Percentiles rank a stretch among this genome's conserved stretches.
These are phyloP conservation scores for Myriosclerotinia duriaeana DNA, from an alignment of 2,329 filamentous ascomycete species.

Conservation along the genomic window DNA sequence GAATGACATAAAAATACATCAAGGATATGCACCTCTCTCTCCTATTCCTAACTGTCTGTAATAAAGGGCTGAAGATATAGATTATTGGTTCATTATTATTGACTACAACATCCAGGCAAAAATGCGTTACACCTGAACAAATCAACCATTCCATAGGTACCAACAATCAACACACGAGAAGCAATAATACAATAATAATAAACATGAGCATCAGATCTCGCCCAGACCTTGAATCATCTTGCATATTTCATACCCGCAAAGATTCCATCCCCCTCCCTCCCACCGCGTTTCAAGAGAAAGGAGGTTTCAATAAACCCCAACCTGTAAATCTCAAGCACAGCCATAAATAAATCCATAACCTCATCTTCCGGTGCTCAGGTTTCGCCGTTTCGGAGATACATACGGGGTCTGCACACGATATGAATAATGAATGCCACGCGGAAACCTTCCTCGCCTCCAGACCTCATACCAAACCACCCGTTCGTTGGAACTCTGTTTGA, in stretches of 20 bases:
- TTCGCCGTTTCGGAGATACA: conserved; percentile 1
- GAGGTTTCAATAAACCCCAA: background rate
- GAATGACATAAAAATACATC: background rate
- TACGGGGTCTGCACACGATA: too few relatives aligned
- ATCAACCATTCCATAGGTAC: too few relatives aligned
- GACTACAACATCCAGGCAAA: background rate
- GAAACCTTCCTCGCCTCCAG: too few relatives aligned
- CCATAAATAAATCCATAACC: background rate
- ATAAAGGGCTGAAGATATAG: background rate
- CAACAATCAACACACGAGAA: background rate
- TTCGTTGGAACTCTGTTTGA: too few relatives aligned
- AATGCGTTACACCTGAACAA: too few relatives aligned
- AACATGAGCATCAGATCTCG: background rate
- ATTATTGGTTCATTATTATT: background rate
- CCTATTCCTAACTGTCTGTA: background rate
- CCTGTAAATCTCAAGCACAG: background rate
- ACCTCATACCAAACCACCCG: too few relatives aligned
- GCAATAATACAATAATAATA: too few relatives aligned
- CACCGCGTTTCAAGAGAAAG: conserved; percentile 12
- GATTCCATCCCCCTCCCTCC: background rate
- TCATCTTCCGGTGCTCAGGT: too few relatives aligned
- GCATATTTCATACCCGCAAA: conserved; percentile 1
- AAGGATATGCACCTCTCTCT: conserved; percentile 1
- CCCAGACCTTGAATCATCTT: conserved; percentile 8
- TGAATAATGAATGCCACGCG: too few relatives aligned